A percentile compares a stretch with the other conserved stretches of the same genome.
phyloP scores from a whole-genome alignment of 352 stramenopile genomes.

The Peronospora belbahrii region DNA sequence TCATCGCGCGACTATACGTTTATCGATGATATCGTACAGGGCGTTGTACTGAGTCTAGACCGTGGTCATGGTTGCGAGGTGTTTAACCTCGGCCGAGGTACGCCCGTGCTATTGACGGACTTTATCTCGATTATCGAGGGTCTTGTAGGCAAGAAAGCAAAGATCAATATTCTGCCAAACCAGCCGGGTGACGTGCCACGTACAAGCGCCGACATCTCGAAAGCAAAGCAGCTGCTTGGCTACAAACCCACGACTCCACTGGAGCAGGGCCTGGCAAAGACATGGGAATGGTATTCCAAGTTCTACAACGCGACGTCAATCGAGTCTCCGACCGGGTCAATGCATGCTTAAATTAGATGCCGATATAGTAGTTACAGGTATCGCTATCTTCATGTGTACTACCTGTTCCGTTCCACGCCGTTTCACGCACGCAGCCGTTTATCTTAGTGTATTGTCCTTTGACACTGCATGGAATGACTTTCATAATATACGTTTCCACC shows the following conservation, averaged over 20 bases:
- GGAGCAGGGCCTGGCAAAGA: conserved; percentile 88
- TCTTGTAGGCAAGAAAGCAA: conserved; percentile 89
- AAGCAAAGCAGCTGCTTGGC: conserved; percentile 91
- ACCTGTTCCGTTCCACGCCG: background rate
- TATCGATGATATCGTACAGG: conserved; percentile 96
- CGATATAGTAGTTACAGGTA: background rate
- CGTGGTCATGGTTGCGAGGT: conserved; percentile 85
- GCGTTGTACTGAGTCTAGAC: conserved; percentile 79
- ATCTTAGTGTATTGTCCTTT: too few species aligned
- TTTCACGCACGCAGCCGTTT: too few species aligned
- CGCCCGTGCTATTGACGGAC: conserved; percentile 86
- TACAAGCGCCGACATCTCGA: conserved; percentile 94
- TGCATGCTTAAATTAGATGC: background rate
- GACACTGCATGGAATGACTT: too few species aligned
- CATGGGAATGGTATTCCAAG: conserved; percentile 90
- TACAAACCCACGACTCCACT: conserved; percentile 92
- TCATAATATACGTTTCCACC: too few species aligned
- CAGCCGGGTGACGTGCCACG: conserved; percentile 95
- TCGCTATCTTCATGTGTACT: background rate
- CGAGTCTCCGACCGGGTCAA: background rate
- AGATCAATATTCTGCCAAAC: conserved; percentile 90
- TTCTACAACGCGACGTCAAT: conserved; percentile 29
- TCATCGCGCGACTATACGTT: conserved; percentile 97
- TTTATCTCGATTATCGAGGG: conserved; percentile 95
- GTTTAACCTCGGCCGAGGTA: conserved; percentile 95